These are phyloP conservation scores for Melocanna baccifera DNA, from an alignment of 176 grass and related monocot species.

Conservation along the genomic window DNA sequence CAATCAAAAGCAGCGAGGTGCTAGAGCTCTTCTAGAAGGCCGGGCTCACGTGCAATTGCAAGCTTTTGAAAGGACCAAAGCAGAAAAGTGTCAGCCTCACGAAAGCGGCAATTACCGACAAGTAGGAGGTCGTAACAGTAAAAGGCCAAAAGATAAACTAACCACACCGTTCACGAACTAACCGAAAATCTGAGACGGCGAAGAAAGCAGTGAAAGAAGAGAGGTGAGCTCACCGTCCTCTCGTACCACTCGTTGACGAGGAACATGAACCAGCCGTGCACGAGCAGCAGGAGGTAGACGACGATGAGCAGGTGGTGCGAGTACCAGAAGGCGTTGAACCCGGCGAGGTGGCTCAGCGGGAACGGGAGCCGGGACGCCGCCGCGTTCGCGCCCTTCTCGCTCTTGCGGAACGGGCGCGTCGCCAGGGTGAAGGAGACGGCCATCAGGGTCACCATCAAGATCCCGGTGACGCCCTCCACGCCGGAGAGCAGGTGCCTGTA, in stretches of 20 bases:
- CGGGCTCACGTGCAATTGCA: not conserved
- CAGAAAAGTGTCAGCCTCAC: not conserved
- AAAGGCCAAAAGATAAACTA: not conserved
- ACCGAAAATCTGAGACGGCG: not conserved
- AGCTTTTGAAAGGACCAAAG: not conserved
- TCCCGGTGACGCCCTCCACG: constrained; percentile 69
- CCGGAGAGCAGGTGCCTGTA: constrained; percentile 62
- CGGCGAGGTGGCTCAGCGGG: constrained; percentile 73
- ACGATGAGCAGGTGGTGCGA: constrained; percentile 86
- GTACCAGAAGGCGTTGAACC: constrained; percentile 99
- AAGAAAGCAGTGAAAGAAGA: not conserved
- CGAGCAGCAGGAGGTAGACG: constrained; percentile 88
- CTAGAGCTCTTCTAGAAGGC: not conserved
- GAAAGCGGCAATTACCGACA: not conserved
- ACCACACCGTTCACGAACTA: not conserved
- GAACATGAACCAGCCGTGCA: constrained; percentile 71
- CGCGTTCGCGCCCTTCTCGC: constrained; percentile 33
- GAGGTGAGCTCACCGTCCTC: constrained; percentile 47
- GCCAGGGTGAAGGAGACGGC: constrained; percentile 87
- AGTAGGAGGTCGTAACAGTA: not conserved
- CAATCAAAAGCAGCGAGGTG: too few relatives aligned
- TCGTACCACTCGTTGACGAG: constrained; percentile 71
- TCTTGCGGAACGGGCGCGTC: constrained; percentile 89
- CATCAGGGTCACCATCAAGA: constrained; percentile 83
- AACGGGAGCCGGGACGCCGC: constrained; percentile 39